These are phyloP conservation scores for Chalciporus piperatus DNA, from an alignment of 768 basidiomycete species.

Conservation along the genomic window DNA sequence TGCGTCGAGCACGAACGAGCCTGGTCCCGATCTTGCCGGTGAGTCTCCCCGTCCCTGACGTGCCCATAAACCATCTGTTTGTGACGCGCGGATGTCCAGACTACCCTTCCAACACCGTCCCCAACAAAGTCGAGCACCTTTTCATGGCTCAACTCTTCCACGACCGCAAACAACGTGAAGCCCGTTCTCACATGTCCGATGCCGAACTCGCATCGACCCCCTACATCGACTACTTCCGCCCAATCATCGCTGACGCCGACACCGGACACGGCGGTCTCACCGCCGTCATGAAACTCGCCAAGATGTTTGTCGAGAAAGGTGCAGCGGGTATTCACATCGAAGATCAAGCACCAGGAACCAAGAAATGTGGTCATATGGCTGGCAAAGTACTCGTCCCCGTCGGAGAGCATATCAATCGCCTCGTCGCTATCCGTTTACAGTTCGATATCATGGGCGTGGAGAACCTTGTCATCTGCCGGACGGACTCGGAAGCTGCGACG, in stretches of 20 bases:
- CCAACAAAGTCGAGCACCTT: slow-evolving; percentile 97
- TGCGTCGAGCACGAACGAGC: slow-evolving; percentile 91
- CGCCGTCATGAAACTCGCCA: slow-evolving; percentile 98
- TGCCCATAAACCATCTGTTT: not conserved
- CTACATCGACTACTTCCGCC: slow-evolving; percentile 85
- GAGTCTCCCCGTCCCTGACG: slow-evolving; percentile 14
- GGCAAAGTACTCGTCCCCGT: slow-evolving; percentile 97
- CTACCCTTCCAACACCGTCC: slow-evolving; percentile 98
- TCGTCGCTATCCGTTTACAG: slow-evolving; percentile 95
- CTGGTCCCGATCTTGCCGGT: slow-evolving; percentile 98
- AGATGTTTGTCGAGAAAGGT: slow-evolving; percentile 98
- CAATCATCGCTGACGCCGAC: slow-evolving; percentile 95
- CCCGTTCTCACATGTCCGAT: slow-evolving; percentile 66
- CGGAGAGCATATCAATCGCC: slow-evolving; percentile 95
- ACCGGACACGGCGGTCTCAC: slow-evolving; percentile 98
- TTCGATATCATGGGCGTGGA: slow-evolving; percentile 98
- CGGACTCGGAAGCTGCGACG: slow-evolving; percentile 97
- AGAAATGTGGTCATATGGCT: slow-evolving; percentile 95
- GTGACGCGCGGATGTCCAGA: slow-evolving; percentile 44
- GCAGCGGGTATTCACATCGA: slow-evolving; percentile 98
- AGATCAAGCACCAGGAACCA: slow-evolving; percentile 96
- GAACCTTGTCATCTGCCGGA: slow-evolving; percentile 90
- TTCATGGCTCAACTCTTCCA: slow-evolving; percentile 99
- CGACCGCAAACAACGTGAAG: slow-evolving; percentile 93
- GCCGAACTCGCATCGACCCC: slow-evolving; percentile 70